These are phyloP conservation scores for Colletotrichum kahawae DNA, from an alignment of 2,329 filamentous ascomycete species.

Conservation along the genomic window DNA sequence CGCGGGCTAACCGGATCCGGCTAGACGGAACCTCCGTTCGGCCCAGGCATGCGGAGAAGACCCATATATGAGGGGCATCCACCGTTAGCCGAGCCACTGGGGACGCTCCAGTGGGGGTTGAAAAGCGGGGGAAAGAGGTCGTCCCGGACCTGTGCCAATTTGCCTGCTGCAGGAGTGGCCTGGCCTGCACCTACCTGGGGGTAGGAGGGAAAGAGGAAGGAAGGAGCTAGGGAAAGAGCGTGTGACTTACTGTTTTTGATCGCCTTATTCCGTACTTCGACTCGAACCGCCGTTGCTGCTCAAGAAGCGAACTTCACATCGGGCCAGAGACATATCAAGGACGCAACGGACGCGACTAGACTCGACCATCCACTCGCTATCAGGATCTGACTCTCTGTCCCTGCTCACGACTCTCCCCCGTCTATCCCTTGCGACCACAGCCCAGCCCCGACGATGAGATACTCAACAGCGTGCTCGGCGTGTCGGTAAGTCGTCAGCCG, in stretches of 20 bases:
- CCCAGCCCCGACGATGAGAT: conserved; percentile 11
- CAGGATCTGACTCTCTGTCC: not conserved
- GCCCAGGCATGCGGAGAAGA: conserved; percentile 13
- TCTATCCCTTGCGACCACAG: not conserved
- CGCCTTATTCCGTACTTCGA: not conserved
- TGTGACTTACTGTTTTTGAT: conserved; percentile 7
- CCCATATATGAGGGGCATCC: not conserved
- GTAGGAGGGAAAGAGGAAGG: not conserved
- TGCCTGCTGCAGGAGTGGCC: not conserved
- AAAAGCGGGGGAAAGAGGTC: conserved; percentile 8
- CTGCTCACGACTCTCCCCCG: not conserved
- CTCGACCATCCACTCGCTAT: not conserved
- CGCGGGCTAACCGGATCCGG: accelerated
- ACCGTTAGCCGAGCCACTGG: conserved; percentile 4
- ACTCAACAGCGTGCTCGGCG: conserved; percentile 24
- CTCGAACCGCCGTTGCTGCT: not conserved
- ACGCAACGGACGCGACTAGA: not conserved
- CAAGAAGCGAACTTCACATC: not conserved
- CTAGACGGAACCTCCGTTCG: not conserved
- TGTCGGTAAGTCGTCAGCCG: conserved; percentile 21
- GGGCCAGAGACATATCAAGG: not conserved
- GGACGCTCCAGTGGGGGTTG: not conserved
- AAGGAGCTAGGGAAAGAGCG: not conserved
- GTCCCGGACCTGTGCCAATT: not conserved
- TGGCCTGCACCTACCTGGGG: not conserved